Conservation (phyloP, 495 filamentous ascomycete species). For the Aspergillus coremiiformis region DNA sequence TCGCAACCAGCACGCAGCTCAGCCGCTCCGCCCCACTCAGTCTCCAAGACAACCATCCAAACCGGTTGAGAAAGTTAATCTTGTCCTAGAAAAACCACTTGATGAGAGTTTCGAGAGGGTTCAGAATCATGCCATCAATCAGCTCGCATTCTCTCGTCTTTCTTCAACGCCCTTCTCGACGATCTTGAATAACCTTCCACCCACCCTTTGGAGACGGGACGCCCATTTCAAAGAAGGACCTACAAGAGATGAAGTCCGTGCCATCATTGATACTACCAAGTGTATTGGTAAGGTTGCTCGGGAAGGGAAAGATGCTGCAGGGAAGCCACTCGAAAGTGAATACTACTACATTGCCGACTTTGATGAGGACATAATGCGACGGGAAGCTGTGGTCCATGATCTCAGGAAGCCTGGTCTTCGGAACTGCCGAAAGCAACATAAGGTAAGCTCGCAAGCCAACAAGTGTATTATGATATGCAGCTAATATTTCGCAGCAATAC, state of each 20-base stretch:
- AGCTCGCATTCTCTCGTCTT: constrained; percentile 90
- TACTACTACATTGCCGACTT: constrained; percentile 95
- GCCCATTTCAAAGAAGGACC: constrained; percentile 38
- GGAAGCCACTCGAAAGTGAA: constrained; percentile 87
- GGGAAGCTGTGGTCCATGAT: constrained; percentile 76
- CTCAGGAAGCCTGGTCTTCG: constrained; percentile 81
- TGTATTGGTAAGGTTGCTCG: constrained; percentile 84
- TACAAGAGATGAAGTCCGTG: constrained; percentile 54
- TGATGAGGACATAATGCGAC: constrained; percentile 70
- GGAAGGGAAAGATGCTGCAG: constrained; percentile 92
- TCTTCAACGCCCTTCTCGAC: constrained; percentile 88
- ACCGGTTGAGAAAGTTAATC: constrained; percentile 19
- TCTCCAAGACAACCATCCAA: constrained; percentile 31
- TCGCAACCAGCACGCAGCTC: constrained; percentile 24
- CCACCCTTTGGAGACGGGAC: constrained; percentile 48
- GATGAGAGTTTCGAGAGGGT: constrained; percentile 32
- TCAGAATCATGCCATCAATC: constrained; percentile 82
- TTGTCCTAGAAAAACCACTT: constrained; percentile 22
- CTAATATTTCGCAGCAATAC: constrained; percentile 63
- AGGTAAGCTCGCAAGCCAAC: constrained; percentile 52
- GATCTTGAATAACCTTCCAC: constrained; percentile 76
- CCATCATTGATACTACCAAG: constrained; percentile 59
- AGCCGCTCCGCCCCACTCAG: constrained; percentile 31
- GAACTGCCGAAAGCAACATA: constrained; percentile 87
- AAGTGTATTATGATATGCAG: not conserved